Conservation (phyloP, 2,329 filamentous ascomycete genomes). For the Grosmannia penicillata region DNA sequence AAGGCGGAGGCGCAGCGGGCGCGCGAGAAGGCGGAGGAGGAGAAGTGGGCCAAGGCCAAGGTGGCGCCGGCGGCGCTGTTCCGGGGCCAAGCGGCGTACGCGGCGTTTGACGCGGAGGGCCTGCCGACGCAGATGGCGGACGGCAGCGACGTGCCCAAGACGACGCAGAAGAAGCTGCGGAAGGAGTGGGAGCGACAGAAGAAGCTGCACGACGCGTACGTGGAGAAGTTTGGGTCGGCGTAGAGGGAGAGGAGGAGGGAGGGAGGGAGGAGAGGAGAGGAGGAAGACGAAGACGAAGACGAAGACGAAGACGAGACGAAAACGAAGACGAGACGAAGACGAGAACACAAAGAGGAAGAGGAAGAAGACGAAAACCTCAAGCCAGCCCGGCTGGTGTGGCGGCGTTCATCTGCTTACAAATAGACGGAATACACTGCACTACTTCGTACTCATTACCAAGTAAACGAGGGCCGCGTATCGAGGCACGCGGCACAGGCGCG, state of each 20-base stretch:
- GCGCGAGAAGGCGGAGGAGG: conserved; percentile 18
- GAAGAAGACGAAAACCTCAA: neutral
- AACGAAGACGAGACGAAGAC: neutral
- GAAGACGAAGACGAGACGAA: neutral
- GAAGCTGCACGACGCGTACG: conserved; percentile 45
- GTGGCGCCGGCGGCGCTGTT: conserved; percentile 18
- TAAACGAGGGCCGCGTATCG: too few relatives aligned
- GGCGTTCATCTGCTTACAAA: too few relatives aligned
- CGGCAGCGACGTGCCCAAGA: conserved; percentile 52
- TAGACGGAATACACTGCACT: too few relatives aligned
- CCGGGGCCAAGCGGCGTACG: conserved; percentile 34
- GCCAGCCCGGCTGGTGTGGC: too few relatives aligned
- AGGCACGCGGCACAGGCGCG: too few relatives aligned
- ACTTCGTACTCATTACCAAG: too few relatives aligned
- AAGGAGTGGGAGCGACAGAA: conserved; percentile 62
- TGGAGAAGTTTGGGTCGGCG: conserved; percentile 10
- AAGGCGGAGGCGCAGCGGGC: conserved; percentile 27
- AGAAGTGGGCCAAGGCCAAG: conserved; percentile 14
- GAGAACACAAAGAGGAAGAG: neutral
- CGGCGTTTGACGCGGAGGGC: conserved; percentile 52
- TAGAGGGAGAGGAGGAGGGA: neutral
- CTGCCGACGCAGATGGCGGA: conserved; percentile 45
- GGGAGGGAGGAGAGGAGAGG: neutral
- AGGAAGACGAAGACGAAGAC: neutral
- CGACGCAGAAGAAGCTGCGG: conserved; percentile 46